Evolutionary conservation across 2,329 filamentous ascomycete species (phyloP).

Genomic region (Aspergillus glaucus): DNA sequence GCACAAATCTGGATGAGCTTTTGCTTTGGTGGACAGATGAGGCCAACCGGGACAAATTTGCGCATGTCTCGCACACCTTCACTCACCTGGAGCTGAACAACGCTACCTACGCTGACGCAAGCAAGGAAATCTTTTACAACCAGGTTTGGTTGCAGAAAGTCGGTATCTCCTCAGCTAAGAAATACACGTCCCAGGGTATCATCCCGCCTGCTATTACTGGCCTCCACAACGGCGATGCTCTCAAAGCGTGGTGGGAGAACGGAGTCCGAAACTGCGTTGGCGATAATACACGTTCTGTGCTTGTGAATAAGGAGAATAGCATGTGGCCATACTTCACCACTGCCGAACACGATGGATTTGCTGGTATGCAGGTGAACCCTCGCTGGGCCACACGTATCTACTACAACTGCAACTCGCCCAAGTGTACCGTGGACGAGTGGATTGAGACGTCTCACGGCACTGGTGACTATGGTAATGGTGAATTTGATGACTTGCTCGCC

Average conservation of each 20-base stretch:
- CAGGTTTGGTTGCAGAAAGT: slow-evolving; percentile 52
- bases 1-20: slow-evolving; percentile 46
- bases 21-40: slow-evolving; percentile 50
- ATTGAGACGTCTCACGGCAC: slow-evolving; percentile 50
- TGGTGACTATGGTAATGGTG: slow-evolving; percentile 32
- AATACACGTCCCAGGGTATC: slow-evolving; percentile 50
- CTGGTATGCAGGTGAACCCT: slow-evolving; percentile 52
- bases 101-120: slow-evolving; percentile 52
- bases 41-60: slow-evolving; percentile 49
- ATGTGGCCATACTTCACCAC: slow-evolving; percentile 54
- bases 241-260: slow-evolving; percentile 54
- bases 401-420: slow-evolving; percentile 56
- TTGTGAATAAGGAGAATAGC: slow-evolving; percentile 47
- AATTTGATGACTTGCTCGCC: slow-evolving; percentile 47
- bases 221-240: slow-evolving; percentile 58
- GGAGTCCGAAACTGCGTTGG: slow-evolving; percentile 57
- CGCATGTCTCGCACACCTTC: slow-evolving; percentile 58
- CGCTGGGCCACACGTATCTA: slow-evolving; percentile 59
- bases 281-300: slow-evolving; percentile 54
- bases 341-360: slow-evolving; percentile 47
- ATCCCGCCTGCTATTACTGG: slow-evolving; percentile 60
- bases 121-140: slow-evolving; percentile 56
- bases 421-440: slow-evolving; percentile 56
- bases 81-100: slow-evolving; percentile 55
- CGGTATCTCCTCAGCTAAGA: slow-evolving; percentile 41